Evolutionary conservation across 208 protist genomes (phyloP), one percentile per base, ranked within the genome.

Genomic region (Crithidia brevicula): DNA sequence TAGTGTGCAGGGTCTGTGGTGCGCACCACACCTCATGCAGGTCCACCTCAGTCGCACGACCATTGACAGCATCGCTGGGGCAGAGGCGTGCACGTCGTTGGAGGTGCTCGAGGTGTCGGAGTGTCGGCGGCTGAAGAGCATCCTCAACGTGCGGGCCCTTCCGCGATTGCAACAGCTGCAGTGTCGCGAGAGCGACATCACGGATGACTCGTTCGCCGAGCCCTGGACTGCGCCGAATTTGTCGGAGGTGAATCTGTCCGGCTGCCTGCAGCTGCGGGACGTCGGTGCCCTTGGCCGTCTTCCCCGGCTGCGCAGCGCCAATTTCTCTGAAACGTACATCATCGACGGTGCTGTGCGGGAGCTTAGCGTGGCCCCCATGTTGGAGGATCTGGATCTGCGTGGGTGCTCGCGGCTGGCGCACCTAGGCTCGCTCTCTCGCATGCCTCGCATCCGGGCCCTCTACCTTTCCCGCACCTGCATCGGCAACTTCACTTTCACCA

Each of bases 401-500:
- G 47, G 51, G n/a, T 82, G 81, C 61, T 74, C 72, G 57, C 73
- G 74, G 20, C 56, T 74, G 8, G 68, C 57, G 52, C 66, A 75
- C 58, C 70, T 76, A 22, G 57, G 61, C 49, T 68, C 73, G 7
- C 72, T 89, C 3, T 70, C 72, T 16, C 58, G 72, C 42, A 67
- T 85, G 43, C 49, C 33, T 25, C 60, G 56, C 20, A 72, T 85
- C 13, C 76, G 74, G 30, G 58, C 72, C 33, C 79, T 85, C 46
- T 77, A 85, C 64, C 71, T 85, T 46, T 75, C 69, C 43, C 67
- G 59, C 57, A 83, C 69, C 52, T 67, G 69, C 45, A 68, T 79
- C 20, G 79, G 78, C 57, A 78, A 82, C 68, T 82, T 75, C 64
- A 77, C 68, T 20, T 59, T 89, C 59, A 70, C 63, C 18, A 78